Evolutionary conservation across 2,329 filamentous ascomycete species (phyloP), one percentile per base, ranked within the genome.

Genomic region (Plenodomus tracheiphilus): DNA sequence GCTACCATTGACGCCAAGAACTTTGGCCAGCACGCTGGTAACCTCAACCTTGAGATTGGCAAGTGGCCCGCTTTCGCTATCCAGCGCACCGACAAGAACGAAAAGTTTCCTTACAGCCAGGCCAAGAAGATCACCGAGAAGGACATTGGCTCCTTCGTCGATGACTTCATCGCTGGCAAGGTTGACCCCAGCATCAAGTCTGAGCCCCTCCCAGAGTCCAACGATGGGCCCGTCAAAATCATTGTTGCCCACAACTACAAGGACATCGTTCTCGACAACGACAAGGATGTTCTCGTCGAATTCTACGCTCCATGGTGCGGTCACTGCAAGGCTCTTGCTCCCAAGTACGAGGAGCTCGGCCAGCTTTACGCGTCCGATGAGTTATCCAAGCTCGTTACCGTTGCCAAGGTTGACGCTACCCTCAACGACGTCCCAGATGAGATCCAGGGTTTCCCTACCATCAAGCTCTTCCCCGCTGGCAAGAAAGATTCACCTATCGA

Each of bases 11-110:
- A 99, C 71, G 92, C 94, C 62, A 90, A 89, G 81, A 77, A 88
- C 53, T 99, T 95, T 71, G 94, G 94, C 72, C 91, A 93, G 63
- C 94, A 99, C 78, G 92, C 91, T 63, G 85, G 84, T 68, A 99
- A 99, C 85, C 85, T 99, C 64, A 99, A 99, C 85, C 89, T 99
- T 57, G 91, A 96, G 79, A 84, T 89, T 54, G 89, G 93, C 80
- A 88, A 91, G 76, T 99, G 95, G 87, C 94, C 94, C 54, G 87
- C 93, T 53, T 99, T 99, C 77, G 94, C 92, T 70, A 97, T 99
- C 74, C 94, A 99, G 79, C 90, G 97, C 73, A 91, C 87, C 46
- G 81, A 83, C 74, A 96, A 96, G 85, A 97, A 97, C 84, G 85
- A 89, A 78, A 99, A 99, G 82, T 99, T 88, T 82, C 94, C 94